Evolutionary conservation across 140 eudicot genomes (phyloP), one percentile per base, ranked within the genome.

Genomic region (Eryngium alpinum): DNA sequence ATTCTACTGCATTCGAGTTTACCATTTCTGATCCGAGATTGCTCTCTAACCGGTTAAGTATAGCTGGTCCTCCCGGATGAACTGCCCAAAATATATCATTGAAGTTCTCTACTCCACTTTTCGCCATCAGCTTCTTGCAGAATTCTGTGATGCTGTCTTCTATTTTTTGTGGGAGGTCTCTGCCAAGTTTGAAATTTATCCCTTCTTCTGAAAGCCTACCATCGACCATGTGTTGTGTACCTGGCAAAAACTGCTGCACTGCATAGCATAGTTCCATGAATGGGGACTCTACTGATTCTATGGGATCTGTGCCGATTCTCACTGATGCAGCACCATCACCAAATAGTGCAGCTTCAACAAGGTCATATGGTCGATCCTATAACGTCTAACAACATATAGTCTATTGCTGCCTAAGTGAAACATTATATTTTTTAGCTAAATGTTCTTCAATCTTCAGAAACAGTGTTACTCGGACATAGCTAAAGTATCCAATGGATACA

Each of bases 41-140:
- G 2, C 72, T 84, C 84, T 94, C 97, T 69, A 94, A 62, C 69
- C 93, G 87, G 91, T 94, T 92, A 80, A 94, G 82, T 34, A 94
- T 94, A 12, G 97, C 98, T 66, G 98, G 98, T 66, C 97, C 97
- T 22, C 97, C 97, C 0, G 97, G 97, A 65, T 93, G 97, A 50
- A 93, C 97, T 24, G 97, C 97, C 98, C 98, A 94, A 79, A 94
- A 94, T 82, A 94, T 10, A 4, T 92, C 97, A 51, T 94, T 92
- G 11, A 81, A 94, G 12, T 89, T 93, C 86, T 81, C 52, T 81
- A 92, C 50, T 1, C 79, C 87, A 2, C 83, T 80, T 70, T 87
- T 88, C 11, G 28, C 86, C 97, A 94, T 94, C 51, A 94, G 72
- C 77, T 89, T 91, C 79, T 78, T 87, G 90, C 99, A 94, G 38